Conservation (phyloP, 2,329 filamentous ascomycete species). For the Diaporthe sp. region DNA sequence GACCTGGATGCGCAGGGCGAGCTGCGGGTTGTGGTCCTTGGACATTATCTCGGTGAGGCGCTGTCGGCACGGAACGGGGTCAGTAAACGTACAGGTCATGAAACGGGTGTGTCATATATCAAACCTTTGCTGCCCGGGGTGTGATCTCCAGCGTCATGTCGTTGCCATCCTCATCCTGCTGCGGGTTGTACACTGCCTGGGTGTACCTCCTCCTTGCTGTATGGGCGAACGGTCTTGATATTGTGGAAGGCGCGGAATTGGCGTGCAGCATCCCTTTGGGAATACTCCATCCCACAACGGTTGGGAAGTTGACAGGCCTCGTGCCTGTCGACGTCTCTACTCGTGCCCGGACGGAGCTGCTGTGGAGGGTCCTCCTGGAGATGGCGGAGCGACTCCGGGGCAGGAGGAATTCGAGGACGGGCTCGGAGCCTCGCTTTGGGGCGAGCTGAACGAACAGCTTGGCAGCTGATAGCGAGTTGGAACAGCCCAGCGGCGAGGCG, state of each 20-base stretch:
- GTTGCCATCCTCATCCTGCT: slow-evolving; percentile 86
- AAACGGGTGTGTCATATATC: slow-evolving; percentile 40
- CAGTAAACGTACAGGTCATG: neutral
- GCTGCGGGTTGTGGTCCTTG: slow-evolving; percentile 79
- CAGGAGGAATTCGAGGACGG: slow-evolving; percentile 59
- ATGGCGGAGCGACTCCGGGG: slow-evolving; percentile 45
- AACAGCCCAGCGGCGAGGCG: slow-evolving; percentile 36
- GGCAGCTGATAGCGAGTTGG: slow-evolving; percentile 47
- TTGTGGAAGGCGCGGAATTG: neutral
- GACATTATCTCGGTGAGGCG: slow-evolving; percentile 84
- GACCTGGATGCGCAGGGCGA: slow-evolving; percentile 92
- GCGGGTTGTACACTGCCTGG: slow-evolving; percentile 75
- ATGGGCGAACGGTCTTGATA: slow-evolving; percentile 49
- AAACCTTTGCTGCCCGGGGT: slow-evolving; percentile 82
- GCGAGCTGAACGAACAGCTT: slow-evolving; percentile 51
- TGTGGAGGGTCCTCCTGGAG: slow-evolving; percentile 42
- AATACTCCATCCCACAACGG: slow-evolving; percentile 4
- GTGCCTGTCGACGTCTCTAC: neutral
- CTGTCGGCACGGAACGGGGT: slow-evolving; percentile 50
- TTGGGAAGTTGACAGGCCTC: neutral
- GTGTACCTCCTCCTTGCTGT: slow-evolving; percentile 58
- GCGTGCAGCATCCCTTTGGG: neutral
- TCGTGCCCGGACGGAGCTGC: slow-evolving; percentile 20
- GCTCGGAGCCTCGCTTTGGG: slow-evolving; percentile 43
- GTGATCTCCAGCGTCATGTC: slow-evolving; percentile 88